Percentiles rank a stretch among this genome's conserved stretches.
phyloP scores from a whole-genome alignment of 2,329 filamentous ascomycete species.

The Cladosporium sp. region DNA sequence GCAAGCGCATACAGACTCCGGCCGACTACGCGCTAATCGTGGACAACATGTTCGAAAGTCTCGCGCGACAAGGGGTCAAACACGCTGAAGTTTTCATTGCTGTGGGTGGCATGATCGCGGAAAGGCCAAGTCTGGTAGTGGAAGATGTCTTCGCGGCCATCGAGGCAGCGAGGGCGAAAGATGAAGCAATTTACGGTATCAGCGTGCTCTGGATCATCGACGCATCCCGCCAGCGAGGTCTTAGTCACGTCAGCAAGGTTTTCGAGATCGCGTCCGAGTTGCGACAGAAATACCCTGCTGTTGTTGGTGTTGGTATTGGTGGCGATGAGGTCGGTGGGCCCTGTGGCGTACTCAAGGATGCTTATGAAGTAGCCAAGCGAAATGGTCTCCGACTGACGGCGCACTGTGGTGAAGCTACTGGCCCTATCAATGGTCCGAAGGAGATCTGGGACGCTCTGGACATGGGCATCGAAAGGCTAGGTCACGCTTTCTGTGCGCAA shows the following conservation, averaged over 20 bases:
- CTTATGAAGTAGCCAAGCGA: neutral
- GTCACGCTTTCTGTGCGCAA: neutral
- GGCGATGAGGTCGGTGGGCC: neutral
- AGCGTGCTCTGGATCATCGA: slow-evolving; percentile 3
- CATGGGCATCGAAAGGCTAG: neutral
- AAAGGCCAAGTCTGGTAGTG: neutral
- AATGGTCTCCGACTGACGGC: neutral
- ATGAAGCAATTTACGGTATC: neutral
- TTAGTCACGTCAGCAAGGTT: neutral
- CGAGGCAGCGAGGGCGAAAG: neutral
- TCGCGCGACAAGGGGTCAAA: neutral
- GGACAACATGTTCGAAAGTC: neutral
- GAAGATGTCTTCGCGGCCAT: neutral
- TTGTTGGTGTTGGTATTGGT: neutral
- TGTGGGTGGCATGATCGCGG: neutral
- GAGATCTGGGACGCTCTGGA: neutral
- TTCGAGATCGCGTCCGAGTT: neutral
- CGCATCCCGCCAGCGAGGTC: neutral
- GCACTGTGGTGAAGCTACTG: neutral
- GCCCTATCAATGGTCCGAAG: neutral
- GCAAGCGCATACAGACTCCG: neutral
- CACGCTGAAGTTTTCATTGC: neutral
- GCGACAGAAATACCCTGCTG: neutral
- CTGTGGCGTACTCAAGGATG: neutral
- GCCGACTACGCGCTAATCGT: neutral